These are phyloP conservation scores for Phialocephala sp. DNA, from an alignment of 2,329 filamentous ascomycete genomes.

Conservation along the genomic window DNA sequence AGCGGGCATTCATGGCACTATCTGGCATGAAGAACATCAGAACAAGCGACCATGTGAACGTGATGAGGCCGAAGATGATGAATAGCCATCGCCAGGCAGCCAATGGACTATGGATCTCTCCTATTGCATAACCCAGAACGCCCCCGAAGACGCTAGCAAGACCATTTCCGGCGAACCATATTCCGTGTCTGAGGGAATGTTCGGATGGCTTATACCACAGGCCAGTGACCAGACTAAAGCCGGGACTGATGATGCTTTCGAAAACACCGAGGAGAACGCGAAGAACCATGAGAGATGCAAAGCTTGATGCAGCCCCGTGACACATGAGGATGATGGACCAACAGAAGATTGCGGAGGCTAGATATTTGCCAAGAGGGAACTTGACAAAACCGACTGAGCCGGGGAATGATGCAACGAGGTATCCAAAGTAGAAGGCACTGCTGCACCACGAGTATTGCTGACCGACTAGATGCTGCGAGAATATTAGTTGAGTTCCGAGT, in stretches of 20 bases:
- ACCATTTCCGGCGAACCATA: conserved; percentile 35
- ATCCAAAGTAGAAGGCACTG: conserved; percentile 38
- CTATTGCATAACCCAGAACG: conserved; percentile 44
- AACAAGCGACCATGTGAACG: conserved; percentile 39
- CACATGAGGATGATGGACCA: conserved; percentile 27
- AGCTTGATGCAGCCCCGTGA: conserved; percentile 28
- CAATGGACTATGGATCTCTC: conserved; percentile 32
- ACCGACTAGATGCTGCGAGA: conserved; percentile 46
- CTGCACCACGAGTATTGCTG: conserved; percentile 54
- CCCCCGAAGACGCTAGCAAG: conserved; percentile 43
- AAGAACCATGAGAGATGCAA: conserved; percentile 29
- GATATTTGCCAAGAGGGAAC: conserved; percentile 44
- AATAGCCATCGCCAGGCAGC: conserved; percentile 35
- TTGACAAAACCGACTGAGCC: conserved; percentile 40
- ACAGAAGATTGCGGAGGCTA: conserved; percentile 28
- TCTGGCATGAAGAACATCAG: conserved; percentile 55
- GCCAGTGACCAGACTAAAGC: conserved; percentile 43
- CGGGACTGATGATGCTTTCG: conserved; percentile 42
- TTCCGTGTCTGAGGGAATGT: conserved; percentile 15
- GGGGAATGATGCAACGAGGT: conserved; percentile 43
- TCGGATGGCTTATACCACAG: conserved; percentile 42
- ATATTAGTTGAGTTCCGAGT: background rate
- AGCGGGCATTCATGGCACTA: conserved; percentile 51
- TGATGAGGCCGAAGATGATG: conserved; percentile 34
- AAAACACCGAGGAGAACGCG: conserved; percentile 40